phyloP scores from a whole-genome alignment of 257 asterid genomes.

The Capsicum baccatum region DNA sequence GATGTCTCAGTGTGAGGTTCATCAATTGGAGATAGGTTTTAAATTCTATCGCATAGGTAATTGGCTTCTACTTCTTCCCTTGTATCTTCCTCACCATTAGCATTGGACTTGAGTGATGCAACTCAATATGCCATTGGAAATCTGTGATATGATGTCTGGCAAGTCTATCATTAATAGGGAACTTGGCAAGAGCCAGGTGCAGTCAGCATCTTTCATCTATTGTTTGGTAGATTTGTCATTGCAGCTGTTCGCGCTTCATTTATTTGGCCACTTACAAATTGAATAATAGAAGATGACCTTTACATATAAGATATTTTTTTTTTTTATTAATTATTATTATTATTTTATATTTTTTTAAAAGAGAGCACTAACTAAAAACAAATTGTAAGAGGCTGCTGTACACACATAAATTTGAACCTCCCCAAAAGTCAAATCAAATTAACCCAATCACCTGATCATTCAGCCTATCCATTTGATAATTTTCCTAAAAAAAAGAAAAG shows the following conservation, averaged over 20 bases:
- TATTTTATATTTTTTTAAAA: too few species aligned
- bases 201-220: not conserved
- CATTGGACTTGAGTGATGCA: constrained; percentile 10
- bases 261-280: not conserved
- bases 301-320: not conserved
- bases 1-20: constrained; percentile 10
- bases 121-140: not conserved
- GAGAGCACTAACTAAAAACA: too few species aligned
- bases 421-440: too few species aligned
- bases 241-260: not conserved
- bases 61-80: not conserved
- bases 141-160: not conserved
- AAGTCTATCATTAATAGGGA: not conserved
- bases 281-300: not conserved
- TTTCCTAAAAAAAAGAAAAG: too few species aligned
- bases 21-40: not conserved
- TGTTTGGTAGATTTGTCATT: not conserved
- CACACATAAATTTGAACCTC: too few species aligned
- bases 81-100: constrained; percentile 5
- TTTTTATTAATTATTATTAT: too few species aligned
- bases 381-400: too few species aligned
- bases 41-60: not conserved
- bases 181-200: not conserved
- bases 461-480: too few species aligned
- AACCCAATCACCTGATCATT: too few species aligned